phyloP scores from a whole-genome alignment of 108 stramenopile species.

The Pseudonitzschia delicatissima region DNA sequence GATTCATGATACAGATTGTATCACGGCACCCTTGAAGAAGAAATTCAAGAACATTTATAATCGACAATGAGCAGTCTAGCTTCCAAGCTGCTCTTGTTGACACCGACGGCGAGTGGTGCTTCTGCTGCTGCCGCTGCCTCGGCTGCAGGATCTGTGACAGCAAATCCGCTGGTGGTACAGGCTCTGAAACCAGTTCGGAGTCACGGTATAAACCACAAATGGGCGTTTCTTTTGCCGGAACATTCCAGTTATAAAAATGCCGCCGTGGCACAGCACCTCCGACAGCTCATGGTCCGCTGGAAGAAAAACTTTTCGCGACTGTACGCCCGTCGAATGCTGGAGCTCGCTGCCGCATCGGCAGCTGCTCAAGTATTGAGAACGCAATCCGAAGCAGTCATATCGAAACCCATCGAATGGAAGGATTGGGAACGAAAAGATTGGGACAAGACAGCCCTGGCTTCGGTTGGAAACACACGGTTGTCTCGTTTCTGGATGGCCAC shows the following conservation, averaged over 20 bases:
- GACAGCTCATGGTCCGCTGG: slow-evolving; percentile 17
- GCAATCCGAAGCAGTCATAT: slow-evolving; percentile 30
- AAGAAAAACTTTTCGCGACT: slow-evolving; percentile 54
- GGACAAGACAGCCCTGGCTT: slow-evolving; percentile 49
- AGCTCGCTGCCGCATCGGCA: slow-evolving; percentile 37
- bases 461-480: slow-evolving; percentile 41
- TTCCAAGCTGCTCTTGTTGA: neutral
- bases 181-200: slow-evolving; percentile 3
- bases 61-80: slow-evolving; percentile 4
- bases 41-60: too few relatives aligned
- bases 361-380: slow-evolving; percentile 17
- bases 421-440: slow-evolving; percentile 45
- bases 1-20: too few relatives aligned
- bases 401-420: slow-evolving; percentile 44
- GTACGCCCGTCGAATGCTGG: slow-evolving; percentile 67
- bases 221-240: slow-evolving; percentile 1
- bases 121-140: slow-evolving; percentile 2
- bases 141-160: neutral
- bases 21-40: too few relatives aligned
- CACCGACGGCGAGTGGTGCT: neutral
- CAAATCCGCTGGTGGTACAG: slow-evolving; percentile 4
- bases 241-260: neutral
- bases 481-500: slow-evolving; percentile 41
- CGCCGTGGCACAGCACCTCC: slow-evolving; percentile 10
- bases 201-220: slow-evolving; percentile 2